Evolutionary conservation across 306 rosid genomes (phyloP).

Genomic region (Inga leiocalycina): DNA sequence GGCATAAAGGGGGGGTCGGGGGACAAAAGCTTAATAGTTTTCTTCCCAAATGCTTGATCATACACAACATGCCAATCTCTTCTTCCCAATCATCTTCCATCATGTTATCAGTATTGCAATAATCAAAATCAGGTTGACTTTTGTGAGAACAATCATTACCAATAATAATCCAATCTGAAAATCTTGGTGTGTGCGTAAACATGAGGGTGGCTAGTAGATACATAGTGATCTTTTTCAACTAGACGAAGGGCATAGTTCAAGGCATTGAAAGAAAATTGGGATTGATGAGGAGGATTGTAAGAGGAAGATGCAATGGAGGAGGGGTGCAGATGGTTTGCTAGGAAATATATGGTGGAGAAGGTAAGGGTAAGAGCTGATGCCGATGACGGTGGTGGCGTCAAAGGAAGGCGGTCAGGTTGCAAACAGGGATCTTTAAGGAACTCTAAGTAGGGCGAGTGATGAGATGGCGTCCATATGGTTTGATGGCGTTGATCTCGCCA

Average conservation of each 20-base stretch:
- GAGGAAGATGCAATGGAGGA: constrained; percentile 20
- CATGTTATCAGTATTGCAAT: not conserved
- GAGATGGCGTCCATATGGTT: not conserved
- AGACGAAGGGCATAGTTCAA: constrained; percentile 14
- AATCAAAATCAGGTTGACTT: constrained; percentile 28
- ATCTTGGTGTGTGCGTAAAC: constrained; percentile 6
- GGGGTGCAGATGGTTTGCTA: constrained; percentile 27
- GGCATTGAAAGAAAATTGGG: constrained; percentile 33
- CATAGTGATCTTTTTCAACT: constrained; percentile 30
- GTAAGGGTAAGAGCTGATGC: not conserved
- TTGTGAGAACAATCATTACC: constrained; percentile 30
- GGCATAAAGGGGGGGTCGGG: too few relatives aligned
- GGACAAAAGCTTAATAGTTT: too few relatives aligned
- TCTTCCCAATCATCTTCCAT: too few relatives aligned
- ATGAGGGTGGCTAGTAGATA: constrained; percentile 24
- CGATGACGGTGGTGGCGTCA: not conserved
- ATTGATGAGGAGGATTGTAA: constrained; percentile 39
- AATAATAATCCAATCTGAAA: not conserved
- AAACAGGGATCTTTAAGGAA: constrained; percentile 23
- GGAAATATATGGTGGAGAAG: constrained; percentile 12
- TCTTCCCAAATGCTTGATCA: too few relatives aligned
- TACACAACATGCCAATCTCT: too few relatives aligned
- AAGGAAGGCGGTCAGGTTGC: constrained; percentile 15
- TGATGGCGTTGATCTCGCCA: too few relatives aligned
- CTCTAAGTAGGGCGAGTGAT: constrained; percentile 20